Percentiles rank a stretch among this genome's conserved stretches.
Evolutionary conservation across 352 stramenopile genomes (phyloP).

Genomic region (Globisporangium alternatum): DNA sequence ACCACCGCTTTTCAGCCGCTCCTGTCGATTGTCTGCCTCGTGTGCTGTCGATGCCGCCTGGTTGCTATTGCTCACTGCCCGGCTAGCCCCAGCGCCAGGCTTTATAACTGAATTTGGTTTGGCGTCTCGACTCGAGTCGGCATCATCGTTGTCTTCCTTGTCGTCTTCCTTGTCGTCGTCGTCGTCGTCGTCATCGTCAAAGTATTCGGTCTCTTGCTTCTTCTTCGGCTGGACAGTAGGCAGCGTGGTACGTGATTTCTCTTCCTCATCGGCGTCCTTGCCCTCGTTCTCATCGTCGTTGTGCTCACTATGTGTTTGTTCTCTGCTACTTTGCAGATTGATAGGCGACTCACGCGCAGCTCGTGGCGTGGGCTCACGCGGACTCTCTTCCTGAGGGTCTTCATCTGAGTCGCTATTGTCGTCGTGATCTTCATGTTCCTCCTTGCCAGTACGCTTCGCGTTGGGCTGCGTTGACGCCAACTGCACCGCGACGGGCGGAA

Average conservation of each 20-base stretch:
- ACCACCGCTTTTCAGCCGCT: constrained; percentile 12
- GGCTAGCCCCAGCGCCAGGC: background rate
- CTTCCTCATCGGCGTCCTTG: constrained; percentile 13
- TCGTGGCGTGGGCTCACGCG: constrained; percentile 23
- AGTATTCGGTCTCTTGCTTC: constrained; percentile 41
- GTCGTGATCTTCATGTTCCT: constrained; percentile 24
- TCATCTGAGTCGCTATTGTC: constrained; percentile 28
- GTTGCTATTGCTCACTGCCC: background rate
- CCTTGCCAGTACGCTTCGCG: background rate
- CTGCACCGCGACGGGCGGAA: constrained; percentile 13
- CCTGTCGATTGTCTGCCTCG: background rate
- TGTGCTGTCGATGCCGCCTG: constrained; percentile 8
- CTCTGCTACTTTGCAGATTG: background rate
- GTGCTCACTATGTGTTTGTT: background rate
- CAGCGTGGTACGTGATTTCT: background rate
- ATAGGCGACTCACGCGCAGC: background rate
- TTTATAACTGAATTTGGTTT: constrained; percentile 16
- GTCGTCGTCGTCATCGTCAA: constrained; percentile 55
- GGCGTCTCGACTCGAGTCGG: background rate
- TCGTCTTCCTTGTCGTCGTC: constrained; percentile 38
- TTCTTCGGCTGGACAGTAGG: constrained; percentile 1
- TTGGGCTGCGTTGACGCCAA: background rate
- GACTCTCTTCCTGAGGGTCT: constrained; percentile 38
- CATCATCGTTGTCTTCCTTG: constrained; percentile 18
- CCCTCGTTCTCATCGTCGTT: constrained; percentile 21